These are phyloP conservation scores for Colletotrichum orbiculare DNA, from an alignment of 2,329 filamentous ascomycete genomes.

Conservation along the genomic window DNA sequence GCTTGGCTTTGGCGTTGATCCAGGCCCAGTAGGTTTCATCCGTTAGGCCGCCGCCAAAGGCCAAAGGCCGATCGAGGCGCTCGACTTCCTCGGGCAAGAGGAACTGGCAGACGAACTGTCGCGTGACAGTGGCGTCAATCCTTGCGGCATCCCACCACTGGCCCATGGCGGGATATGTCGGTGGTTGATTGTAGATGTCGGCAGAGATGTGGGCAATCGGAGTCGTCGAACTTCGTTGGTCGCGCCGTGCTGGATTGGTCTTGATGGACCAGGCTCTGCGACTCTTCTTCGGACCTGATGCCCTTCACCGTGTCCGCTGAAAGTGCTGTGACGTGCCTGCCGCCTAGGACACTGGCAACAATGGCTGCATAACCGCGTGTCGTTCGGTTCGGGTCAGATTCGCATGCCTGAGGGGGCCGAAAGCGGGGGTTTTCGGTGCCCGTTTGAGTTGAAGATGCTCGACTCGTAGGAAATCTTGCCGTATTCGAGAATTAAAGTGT, in stretches of 20 bases:
- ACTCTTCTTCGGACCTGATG: constrained; percentile 5
- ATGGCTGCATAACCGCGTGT: constrained; percentile 31
- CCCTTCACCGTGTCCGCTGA: neutral
- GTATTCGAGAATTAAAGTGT: no score
- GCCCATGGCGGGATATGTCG: constrained; percentile 25
- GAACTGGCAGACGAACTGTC: constrained; percentile 73
- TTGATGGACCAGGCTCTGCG: constrained; percentile 4
- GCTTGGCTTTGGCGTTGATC: constrained; percentile 76
- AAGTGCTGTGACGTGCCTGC: constrained; percentile 22
- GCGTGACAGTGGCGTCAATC: constrained; percentile 77
- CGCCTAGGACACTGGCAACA: constrained; percentile 29
- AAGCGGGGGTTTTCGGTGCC: no score
- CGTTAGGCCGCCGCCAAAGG: constrained; percentile 75
- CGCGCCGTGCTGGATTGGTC: constrained; percentile 8
- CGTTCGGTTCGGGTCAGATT: constrained; percentile 15
- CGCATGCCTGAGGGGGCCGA: constrained; percentile 5
- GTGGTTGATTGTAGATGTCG: neutral
- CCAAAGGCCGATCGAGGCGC: constrained; percentile 70
- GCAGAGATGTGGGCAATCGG: neutral
- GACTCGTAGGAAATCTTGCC: no score
- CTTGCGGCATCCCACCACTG: constrained; percentile 77
- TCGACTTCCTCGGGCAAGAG: constrained; percentile 71
- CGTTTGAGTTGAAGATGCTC: no score
- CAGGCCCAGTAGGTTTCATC: constrained; percentile 83
- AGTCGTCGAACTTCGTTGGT: constrained; percentile 7